Evolutionary conservation across 306 rosid genomes (phyloP), one percentile per base, ranked within the genome.

Genomic region (Betula pendula): DNA sequence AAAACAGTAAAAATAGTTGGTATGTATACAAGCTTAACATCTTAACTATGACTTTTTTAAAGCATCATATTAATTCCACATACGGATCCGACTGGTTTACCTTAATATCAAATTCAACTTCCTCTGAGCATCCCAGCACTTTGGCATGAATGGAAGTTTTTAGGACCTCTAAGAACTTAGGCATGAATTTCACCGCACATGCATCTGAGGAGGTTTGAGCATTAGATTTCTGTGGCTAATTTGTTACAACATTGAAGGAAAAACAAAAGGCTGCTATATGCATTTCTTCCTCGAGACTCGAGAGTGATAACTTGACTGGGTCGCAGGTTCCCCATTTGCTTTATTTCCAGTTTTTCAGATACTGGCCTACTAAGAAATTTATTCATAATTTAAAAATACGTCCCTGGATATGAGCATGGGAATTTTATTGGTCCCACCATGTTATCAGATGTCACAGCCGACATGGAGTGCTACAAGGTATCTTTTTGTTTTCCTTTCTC

Each of bases 401-500:
- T 95, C 73, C 92, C 96, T 0, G 88, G 96, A 74, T 95, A 95
- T 78, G 97, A 92, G 86, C 84, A 84, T 35, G 96, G 98, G 43
- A 95, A 95, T 83, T 95, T 95, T 88, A 75, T 95, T 80, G 98
- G 98, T 52, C 97, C 98, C 25, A 95, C 96, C 51, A 79, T 95
- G 86, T 79, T 95, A 86, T 79, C 96, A 79, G 79, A 87, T 82
- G 87, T 90, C 79, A 74, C 68, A 4, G 68, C 85, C 35, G 53
- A 89, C 84, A 95, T 95, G 96, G 93, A 95, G 77, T 90, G 98
- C 89, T 90, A 95, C 84, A 69, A 90, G 94, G 97, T 94, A 84
- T 75, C 65, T 40, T 74, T 69, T 65, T 19, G 22, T 55, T 55
- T 17, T 19, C 33, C 15, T 60, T 53, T 31, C 20, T 44, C 45